Conservation (phyloP, 192 early-diverging fungal genomes). For the Linnemannia elongata region DNA sequence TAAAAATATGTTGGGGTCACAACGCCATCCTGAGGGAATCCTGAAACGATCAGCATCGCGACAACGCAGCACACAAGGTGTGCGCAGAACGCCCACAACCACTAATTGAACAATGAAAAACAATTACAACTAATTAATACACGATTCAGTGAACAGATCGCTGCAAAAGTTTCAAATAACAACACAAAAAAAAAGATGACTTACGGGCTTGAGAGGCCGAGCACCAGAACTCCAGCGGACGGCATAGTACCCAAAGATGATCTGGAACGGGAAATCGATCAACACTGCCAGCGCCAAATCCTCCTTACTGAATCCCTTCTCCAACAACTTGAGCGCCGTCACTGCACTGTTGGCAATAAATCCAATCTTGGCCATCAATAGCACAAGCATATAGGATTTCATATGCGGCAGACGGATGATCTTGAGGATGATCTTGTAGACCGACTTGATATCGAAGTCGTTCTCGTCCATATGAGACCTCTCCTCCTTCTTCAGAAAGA, state of each 20-base stretch:
- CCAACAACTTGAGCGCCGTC: slow-evolving; percentile 94
- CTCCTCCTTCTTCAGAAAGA: slow-evolving; percentile 82
- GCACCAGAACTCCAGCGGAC: slow-evolving; percentile 94
- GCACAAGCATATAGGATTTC: slow-evolving; percentile 83
- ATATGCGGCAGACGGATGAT: slow-evolving; percentile 93
- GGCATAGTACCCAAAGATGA: slow-evolving; percentile 97
- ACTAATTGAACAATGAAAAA: slow-evolving; percentile 59
- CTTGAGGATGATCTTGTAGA: slow-evolving; percentile 90
- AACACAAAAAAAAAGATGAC: slow-evolving; percentile 5
- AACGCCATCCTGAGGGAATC: slow-evolving; percentile 79
- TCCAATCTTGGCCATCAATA: slow-evolving; percentile 92
- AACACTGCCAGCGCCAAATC: slow-evolving; percentile 93
- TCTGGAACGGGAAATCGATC: slow-evolving; percentile 97
- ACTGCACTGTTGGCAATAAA: slow-evolving; percentile 96
- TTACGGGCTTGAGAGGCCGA: slow-evolving; percentile 87
- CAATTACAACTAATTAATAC: neutral
- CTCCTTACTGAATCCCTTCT: slow-evolving; percentile 95
- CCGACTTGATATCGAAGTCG: slow-evolving; percentile 74
- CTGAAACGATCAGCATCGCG: slow-evolving; percentile 87
- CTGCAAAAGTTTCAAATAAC: neutral
- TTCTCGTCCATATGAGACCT: slow-evolving; percentile 19
- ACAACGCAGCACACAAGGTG: slow-evolving; percentile 83
- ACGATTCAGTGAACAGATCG: neutral
- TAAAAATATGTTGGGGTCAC: slow-evolving; percentile 79
- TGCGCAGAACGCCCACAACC: slow-evolving; percentile 92